A percentile compares a stretch with the other conserved stretches of the same genome.
phyloP scores from a whole-genome alignment of 2,329 filamentous ascomycete species.

The Ceratocystis smalleyi region DNA sequence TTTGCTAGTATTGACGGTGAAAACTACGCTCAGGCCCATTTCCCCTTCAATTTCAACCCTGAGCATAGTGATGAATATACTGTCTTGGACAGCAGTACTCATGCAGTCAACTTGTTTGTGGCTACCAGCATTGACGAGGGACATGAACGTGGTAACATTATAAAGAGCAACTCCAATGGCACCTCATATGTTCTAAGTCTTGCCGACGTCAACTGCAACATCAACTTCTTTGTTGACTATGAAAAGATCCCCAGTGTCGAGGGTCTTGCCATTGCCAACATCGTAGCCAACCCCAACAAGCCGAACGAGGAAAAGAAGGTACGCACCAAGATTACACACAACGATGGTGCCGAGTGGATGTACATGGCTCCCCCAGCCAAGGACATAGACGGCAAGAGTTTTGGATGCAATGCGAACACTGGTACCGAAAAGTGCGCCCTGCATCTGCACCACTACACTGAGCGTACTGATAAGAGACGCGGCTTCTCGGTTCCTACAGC shows the following conservation, averaged over 20 bases:
- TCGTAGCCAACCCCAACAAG: slow-evolving; percentile 59
- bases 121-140: slow-evolving; percentile 53
- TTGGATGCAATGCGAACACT: slow-evolving; percentile 45
- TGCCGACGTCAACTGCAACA: slow-evolving; percentile 65
- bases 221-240: slow-evolving; percentile 71
- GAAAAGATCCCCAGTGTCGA: slow-evolving; percentile 90
- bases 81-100: slow-evolving; percentile 84
- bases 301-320: slow-evolving; percentile 58
- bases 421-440: slow-evolving; percentile 60
- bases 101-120: slow-evolving; percentile 88
- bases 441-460: slow-evolving; percentile 91
- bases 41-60: slow-evolving; percentile 72
- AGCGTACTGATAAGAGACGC: slow-evolving; percentile 63
- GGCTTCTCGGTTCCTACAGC: slow-evolving; percentile 81
- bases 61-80: slow-evolving; percentile 65
- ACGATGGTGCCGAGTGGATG: slow-evolving; percentile 81
- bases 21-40: slow-evolving; percentile 66
- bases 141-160: slow-evolving; percentile 64
- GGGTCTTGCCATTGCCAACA: slow-evolving; percentile 75
- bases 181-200: slow-evolving; percentile 85
- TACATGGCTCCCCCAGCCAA: slow-evolving; percentile 56
- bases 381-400: slow-evolving; percentile 56
- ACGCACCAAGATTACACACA: slow-evolving; percentile 87
- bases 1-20: slow-evolving; percentile 74
- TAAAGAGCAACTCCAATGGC: slow-evolving; percentile 98